These are phyloP conservation scores for Torulaspora quercuum DNA, from an alignment of 805 yeast genomes.

Conservation along the genomic window DNA sequence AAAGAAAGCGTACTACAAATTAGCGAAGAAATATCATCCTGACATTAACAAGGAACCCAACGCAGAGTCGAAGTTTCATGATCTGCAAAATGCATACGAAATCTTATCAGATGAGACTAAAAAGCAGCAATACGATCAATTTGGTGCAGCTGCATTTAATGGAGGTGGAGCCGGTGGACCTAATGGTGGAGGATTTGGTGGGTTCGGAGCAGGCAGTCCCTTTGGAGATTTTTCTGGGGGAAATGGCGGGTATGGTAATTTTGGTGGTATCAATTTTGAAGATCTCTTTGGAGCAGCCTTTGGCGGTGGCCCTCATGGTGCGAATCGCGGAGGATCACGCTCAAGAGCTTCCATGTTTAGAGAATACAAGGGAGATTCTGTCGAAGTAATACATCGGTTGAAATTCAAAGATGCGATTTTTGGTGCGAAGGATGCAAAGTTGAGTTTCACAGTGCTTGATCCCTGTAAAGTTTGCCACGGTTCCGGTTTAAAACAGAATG, in stretches of 20 bases:
- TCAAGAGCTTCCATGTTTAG: slow-evolving; percentile 41
- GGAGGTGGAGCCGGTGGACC: slow-evolving; percentile 50
- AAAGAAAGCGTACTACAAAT: slow-evolving; percentile 88
- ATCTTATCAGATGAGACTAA: slow-evolving; percentile 80
- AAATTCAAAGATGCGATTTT: slow-evolving; percentile 83
- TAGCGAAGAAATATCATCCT: slow-evolving; percentile 94
- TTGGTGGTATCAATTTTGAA: slow-evolving; percentile 53
- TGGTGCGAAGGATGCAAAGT: slow-evolving; percentile 61
- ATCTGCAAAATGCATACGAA: slow-evolving; percentile 92
- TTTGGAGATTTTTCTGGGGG: slow-evolving; percentile 17
- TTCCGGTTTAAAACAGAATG: slow-evolving; percentile 74
- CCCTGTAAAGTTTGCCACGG: slow-evolving; percentile 80
- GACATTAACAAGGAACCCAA: slow-evolving; percentile 90
- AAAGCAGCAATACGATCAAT: slow-evolving; percentile 86
- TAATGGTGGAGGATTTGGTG: slow-evolving; percentile 47
- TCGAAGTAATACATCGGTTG: slow-evolving; percentile 72
- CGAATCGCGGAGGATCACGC: slow-evolving; percentile 29
- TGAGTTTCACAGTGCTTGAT: slow-evolving; percentile 70
- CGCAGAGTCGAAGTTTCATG: slow-evolving; percentile 87
- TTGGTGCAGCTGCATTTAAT: slow-evolving; percentile 79
- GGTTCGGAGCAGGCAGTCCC: slow-evolving; percentile 45
- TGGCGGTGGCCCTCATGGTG: slow-evolving; percentile 33
- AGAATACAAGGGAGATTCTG: slow-evolving; percentile 84
- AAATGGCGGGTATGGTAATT: slow-evolving; percentile 37
- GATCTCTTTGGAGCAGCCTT: slow-evolving; percentile 52